Evolutionary conservation across 345 rosid genomes (phyloP), one percentile per base, ranked within the genome.

Genomic region (Hibiscus trionum): DNA sequence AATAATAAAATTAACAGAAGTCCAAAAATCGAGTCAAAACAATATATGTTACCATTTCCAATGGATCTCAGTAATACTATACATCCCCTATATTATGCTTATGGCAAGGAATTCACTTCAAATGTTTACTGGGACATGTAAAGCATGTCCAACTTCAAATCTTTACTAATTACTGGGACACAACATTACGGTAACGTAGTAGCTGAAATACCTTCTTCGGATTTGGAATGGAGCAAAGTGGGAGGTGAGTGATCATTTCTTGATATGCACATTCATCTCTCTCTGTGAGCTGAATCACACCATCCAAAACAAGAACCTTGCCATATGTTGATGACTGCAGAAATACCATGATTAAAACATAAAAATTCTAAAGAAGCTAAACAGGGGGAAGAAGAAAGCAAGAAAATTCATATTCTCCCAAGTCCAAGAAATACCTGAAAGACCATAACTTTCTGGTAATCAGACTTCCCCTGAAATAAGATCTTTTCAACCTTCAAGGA

Each of bases 201-300:
- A 47, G 24, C 24, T 67, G 33, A 57, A 26, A 15, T 47, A 93
- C 98, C 97, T 89, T 93, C 77, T 91, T 90, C 1, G 97, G 97
- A 79, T 85, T 90, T 19, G 91, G 76, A 74, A 94, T 91, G 21
- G 97, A 91, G 84, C 96, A 91, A 49, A 94, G 88, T 0, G 97
- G 97, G 75, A 94, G 97, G 74, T 94, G 98, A 80, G 93, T 84
- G 59, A 94, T 94, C 98, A 94, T 94, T 86, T 94, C 98, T 71
- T 94, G 98, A 77, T 94, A 94, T 7, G 98, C 97, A 82, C 97
- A 94, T 80, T 94, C 97, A 76, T 94, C 98, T 77, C 97, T 87
- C 82, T 94, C 96, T 0, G 98, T 94, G 19, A 94, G 93, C 69
- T 94, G 98, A 76, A 94, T 90, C 80, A 91, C 96, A 31, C 98